phyloP scores from a whole-genome alignment of 2,329 filamentous ascomycete species.

The Sordariomycetes sp. region DNA sequence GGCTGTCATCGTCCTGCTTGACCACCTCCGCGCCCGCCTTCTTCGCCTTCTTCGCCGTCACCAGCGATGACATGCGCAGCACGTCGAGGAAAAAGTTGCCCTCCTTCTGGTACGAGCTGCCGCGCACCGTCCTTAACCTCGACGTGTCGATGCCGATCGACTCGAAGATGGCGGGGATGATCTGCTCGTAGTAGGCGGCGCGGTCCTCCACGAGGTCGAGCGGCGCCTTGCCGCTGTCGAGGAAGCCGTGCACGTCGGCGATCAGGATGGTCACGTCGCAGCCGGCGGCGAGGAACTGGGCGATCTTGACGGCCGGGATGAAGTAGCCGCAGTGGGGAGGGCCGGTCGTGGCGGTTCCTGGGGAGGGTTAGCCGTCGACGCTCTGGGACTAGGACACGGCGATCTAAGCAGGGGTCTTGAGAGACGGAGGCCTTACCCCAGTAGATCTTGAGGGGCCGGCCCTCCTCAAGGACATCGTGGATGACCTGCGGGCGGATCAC shows the following conservation, averaged over 20 bases:
- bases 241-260: slow-evolving; percentile 65
- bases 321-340: slow-evolving; percentile 85
- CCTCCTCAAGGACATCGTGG: slow-evolving; percentile 58
- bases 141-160: slow-evolving; percentile 70
- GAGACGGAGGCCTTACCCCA: slow-evolving; percentile 46
- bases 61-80: slow-evolving; percentile 53
- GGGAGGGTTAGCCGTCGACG: not conserved
- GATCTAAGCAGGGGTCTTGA: not conserved
- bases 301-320: slow-evolving; percentile 79
- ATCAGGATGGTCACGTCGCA: slow-evolving; percentile 75
- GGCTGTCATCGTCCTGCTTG: slow-evolving; percentile 74
- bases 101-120: slow-evolving; percentile 69
- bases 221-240: slow-evolving; percentile 77
- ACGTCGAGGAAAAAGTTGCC: slow-evolving; percentile 79
- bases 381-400: not conserved
- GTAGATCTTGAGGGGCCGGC: slow-evolving; percentile 68
- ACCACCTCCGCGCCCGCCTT: slow-evolving; percentile 90
- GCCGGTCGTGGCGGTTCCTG: slow-evolving; percentile 74
- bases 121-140: slow-evolving; percentile 73
- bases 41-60: slow-evolving; percentile 72
- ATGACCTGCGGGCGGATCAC: slow-evolving; percentile 78
- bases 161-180: slow-evolving; percentile 64
- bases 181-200: slow-evolving; percentile 71
- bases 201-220: slow-evolving; percentile 77
- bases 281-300: slow-evolving; percentile 73